Conservation (phyloP, 1,284 basidiomycete genomes). For the Cryptococcus hybrid region DNA sequence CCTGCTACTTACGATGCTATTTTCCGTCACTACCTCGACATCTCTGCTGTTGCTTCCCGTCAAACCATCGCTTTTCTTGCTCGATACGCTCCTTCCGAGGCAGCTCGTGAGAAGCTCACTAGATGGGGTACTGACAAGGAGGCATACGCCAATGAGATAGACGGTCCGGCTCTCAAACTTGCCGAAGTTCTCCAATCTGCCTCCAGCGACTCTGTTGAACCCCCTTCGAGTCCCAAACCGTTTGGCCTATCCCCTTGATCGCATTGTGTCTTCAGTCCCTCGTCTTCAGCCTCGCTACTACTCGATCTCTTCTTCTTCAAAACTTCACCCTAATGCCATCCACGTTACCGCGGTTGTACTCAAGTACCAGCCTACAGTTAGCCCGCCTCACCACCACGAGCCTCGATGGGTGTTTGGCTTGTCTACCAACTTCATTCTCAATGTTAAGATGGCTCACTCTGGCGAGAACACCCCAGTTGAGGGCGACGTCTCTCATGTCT, state of each 20-base stretch:
- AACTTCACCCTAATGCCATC: slow-evolving; percentile 80
- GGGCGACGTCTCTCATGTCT: slow-evolving; percentile 39
- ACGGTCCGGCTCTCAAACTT: slow-evolving; percentile 79
- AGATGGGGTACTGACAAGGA: slow-evolving; percentile 84
- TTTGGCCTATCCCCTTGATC: slow-evolving; percentile 86
- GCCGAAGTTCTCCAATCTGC: slow-evolving; percentile 83
- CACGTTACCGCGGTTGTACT: slow-evolving; percentile 95
- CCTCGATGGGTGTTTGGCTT: slow-evolving; percentile 71
- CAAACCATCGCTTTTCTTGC: slow-evolving; percentile 85
- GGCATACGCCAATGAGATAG: slow-evolving; percentile 71
- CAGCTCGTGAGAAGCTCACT: slow-evolving; percentile 71
- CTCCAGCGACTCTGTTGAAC: slow-evolving; percentile 69
- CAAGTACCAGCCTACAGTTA: slow-evolving; percentile 72
- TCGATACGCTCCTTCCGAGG: slow-evolving; percentile 80
- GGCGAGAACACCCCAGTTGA: slow-evolving; percentile 52
- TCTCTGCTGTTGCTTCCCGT: slow-evolving; percentile 87
- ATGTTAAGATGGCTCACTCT: slow-evolving; percentile 76
- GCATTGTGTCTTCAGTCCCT: slow-evolving; percentile 87
- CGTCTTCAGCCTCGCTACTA: slow-evolving; percentile 96
- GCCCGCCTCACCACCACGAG: slow-evolving; percentile 52
- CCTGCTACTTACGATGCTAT: slow-evolving; percentile 94
- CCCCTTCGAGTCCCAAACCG: slow-evolving; percentile 66
- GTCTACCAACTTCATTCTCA: slow-evolving; percentile 87
- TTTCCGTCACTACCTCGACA: slow-evolving; percentile 95
- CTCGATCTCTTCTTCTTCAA: slow-evolving; percentile 96